These are phyloP conservation scores for Podospora didyma DNA, from an alignment of 495 filamentous ascomycete genomes.

Conservation along the genomic window DNA sequence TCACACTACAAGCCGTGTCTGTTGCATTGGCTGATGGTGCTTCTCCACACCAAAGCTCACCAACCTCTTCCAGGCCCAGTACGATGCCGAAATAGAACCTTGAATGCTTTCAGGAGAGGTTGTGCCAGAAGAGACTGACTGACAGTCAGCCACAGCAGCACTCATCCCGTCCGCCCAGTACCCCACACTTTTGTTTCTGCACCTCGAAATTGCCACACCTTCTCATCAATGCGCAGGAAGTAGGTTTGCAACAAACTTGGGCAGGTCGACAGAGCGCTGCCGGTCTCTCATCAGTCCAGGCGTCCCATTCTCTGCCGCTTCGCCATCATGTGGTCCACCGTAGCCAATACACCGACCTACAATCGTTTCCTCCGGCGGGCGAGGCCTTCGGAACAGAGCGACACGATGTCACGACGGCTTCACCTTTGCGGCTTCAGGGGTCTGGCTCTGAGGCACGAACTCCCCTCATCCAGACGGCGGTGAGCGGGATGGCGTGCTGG, in stretches of 20 bases:
- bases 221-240: slow-evolving; percentile 6
- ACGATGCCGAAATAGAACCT: neutral
- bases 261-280: neutral
- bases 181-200: slow-evolving; percentile 15
- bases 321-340: slow-evolving; percentile 12
- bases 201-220: slow-evolving; percentile 17
- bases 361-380: slow-evolving; percentile 1
- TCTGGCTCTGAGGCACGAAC: slow-evolving; percentile 1
- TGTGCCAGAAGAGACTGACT: neutral
- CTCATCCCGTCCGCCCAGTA: neutral
- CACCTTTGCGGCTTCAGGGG: neutral
- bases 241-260: neutral
- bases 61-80: slow-evolving; percentile 5
- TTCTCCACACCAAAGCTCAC: slow-evolving; percentile 8
- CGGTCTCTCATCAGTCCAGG: slow-evolving; percentile 3
- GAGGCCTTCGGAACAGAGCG: neutral
- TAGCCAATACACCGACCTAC: slow-evolving; percentile 8
- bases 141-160: neutral
- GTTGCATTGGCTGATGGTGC: slow-evolving; percentile 14
- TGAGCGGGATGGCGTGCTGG: slow-evolving; percentile 1
- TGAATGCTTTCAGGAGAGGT: neutral
- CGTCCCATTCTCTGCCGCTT: slow-evolving; percentile 21
- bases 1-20: slow-evolving; percentile 26
- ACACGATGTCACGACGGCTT: slow-evolving; percentile 20
- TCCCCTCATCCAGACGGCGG: slow-evolving; percentile 4